Percentiles rank a stretch among this genome's conserved stretches.
Conservation (phyloP, 257 asterid species). For the Jasminum sambac region DNA sequence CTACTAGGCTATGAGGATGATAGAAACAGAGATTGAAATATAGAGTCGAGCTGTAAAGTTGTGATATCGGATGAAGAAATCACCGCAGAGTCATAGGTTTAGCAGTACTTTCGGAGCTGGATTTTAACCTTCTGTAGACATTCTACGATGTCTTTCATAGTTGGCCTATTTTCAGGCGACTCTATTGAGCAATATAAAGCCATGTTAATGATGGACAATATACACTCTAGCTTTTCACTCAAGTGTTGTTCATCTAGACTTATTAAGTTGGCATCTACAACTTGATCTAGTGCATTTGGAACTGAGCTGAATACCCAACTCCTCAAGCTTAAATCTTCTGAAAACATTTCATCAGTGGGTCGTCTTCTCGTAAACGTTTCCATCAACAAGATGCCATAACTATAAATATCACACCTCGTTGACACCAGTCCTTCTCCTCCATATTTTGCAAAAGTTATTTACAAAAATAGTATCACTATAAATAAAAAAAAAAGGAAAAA, state of each 20-base stretch:
- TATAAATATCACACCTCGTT: neutral
- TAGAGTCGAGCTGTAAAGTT: no score
- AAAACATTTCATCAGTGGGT: neutral
- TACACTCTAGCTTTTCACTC: neutral
- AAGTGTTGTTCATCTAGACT: neutral
- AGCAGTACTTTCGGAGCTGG: neutral
- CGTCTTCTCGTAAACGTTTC: neutral
- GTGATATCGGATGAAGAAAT: no score
- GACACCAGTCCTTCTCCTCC: neutral
- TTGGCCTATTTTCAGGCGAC: slow-evolving; percentile 1
- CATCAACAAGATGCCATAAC: neutral
- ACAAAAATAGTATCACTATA: no score
- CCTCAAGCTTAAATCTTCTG: neutral
- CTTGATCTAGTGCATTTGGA: neutral
- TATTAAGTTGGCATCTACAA: neutral
- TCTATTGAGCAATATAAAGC: neutral
- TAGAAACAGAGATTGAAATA: no score
- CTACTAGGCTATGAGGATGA: no score
- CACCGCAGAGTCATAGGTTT: no score
- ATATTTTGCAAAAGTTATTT: neutral
- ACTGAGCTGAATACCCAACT: neutral
- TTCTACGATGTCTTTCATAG: neutral
- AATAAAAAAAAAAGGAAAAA: no score
- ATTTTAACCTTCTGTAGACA: neutral
- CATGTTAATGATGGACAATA: neutral